These are phyloP conservation scores for Dactylonectria macrodidyma DNA, from an alignment of 2,329 filamentous ascomycete genomes.

Conservation along the genomic window DNA sequence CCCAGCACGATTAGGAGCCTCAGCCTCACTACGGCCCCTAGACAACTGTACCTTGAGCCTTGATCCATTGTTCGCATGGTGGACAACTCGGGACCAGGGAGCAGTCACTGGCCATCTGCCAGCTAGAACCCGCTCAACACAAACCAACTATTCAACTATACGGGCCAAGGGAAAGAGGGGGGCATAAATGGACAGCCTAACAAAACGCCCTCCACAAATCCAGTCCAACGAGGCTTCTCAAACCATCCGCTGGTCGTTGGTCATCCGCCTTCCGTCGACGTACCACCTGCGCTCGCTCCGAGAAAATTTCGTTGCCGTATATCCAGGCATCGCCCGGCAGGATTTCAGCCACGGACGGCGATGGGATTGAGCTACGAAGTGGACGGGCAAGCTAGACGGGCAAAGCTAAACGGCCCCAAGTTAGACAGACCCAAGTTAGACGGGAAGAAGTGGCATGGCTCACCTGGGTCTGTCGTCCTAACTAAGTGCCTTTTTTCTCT, in stretches of 20 bases:
- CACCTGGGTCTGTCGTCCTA: neutral
- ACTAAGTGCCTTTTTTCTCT: neutral
- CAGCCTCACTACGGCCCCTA: neutral
- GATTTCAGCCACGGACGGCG: constrained; percentile 11
- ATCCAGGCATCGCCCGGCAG: constrained; percentile 12
- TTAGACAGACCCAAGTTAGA: neutral
- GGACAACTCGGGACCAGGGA: neutral
- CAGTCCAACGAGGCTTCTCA: constrained; percentile 3
- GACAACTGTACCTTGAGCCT: neutral
- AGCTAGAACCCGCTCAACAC: neutral
- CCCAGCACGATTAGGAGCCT: neutral
- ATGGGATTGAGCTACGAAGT: neutral
- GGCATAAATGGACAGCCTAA: neutral
- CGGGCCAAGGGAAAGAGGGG: neutral
- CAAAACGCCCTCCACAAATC: neutral
- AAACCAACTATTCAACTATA: neutral
- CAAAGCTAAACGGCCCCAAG: constrained; percentile 4
- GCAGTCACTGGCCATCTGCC: neutral
- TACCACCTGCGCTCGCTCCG: neutral
- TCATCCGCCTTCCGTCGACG: neutral
- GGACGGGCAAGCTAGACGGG: neutral
- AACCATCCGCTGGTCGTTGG: constrained; percentile 1
- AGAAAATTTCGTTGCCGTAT: constrained; percentile 20
- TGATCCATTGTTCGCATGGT: neutral
- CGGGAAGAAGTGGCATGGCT: neutral